Base-by-base conservation (phyloP, 2,329 filamentous ascomycete genomes). In the Curvularia eragrostidis region DNA sequence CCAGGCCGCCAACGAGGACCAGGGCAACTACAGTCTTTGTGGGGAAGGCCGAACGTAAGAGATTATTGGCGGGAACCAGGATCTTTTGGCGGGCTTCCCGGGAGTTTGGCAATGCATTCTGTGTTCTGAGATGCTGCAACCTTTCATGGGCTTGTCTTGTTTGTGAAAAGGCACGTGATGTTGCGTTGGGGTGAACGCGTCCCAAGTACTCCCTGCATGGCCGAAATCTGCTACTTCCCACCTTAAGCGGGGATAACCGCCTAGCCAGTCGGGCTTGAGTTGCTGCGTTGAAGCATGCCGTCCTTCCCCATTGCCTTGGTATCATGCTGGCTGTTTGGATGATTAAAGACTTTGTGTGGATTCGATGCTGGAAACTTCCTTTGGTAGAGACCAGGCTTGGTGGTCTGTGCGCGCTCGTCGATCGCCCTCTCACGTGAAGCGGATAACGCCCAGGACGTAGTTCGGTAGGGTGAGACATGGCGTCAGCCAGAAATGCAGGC, bases 1-100 rank as follows among this genome's bases (percentile, higher is more conserved):
- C 65, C 3, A 65, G 47, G 3, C 54, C 66, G 32, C 62, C 64
- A 2, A 75, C 34, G 26, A 69, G 15, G 34, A 69, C 39, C 5
- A 76, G 54, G 48, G 63, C 62, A 13, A 70, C 32, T 24, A 70
- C 61, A 0, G 73, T 76, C 49, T 76, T 76, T 32, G 59, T 73
- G 13, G 73, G 73, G 39, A 76, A 75, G 2, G 64, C 62, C 0
- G 73, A 75, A 18, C 70, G 64, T 3, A 73, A 59, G 9, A 61
- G 43, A 15, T 19, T 48, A 19, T 21, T 52, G 23, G 36, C 13
- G 9, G 48, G 36, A 21, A 28, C 15, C 15, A 21, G 15, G 5
- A 13, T 34, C 19, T 12, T 44, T n/a, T 39, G 50, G 26, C 26
- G 15, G 18, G 18, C 48, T 21, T 7, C 34, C 38, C 28, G 24